Percentiles rank a stretch among this genome's conserved stretches.
Evolutionary conservation across 371 early-diverging fungal species (phyloP).

Genomic region (Mycotypha africana): DNA sequence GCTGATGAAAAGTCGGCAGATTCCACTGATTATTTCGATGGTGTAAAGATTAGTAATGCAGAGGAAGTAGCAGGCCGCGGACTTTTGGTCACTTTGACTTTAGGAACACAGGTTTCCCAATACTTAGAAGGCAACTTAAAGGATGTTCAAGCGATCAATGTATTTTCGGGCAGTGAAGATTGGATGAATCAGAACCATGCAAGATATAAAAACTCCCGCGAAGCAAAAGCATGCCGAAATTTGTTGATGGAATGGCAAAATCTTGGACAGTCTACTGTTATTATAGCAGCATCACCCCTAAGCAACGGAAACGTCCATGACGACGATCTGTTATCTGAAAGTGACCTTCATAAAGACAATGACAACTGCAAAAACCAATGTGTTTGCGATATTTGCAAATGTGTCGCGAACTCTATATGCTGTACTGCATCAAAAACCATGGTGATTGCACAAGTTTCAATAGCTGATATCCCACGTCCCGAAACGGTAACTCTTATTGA

Average conservation of each 20-base stretch:
- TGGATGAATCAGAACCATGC: constrained; percentile 70
- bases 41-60: constrained; percentile 47
- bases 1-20: neutral
- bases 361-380: constrained; percentile 37
- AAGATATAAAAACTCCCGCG: constrained; percentile 36
- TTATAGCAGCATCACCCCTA: constrained; percentile 51
- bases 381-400: constrained; percentile 45
- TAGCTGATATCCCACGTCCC: constrained; percentile 54
- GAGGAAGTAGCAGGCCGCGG: constrained; percentile 68
- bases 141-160: constrained; percentile 40
- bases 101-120: constrained; percentile 19
- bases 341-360: constrained; percentile 21
- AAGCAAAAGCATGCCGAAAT: constrained; percentile 23
- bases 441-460: constrained; percentile 49
- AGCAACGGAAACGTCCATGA: no score
- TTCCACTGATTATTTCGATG: constrained; percentile 39
- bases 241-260: constrained; percentile 49
- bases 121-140: constrained; percentile 22
- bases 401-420: constrained; percentile 34
- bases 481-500: constrained; percentile 44
- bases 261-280: constrained; percentile 58
- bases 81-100: constrained; percentile 42
- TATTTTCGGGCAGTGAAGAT: constrained; percentile 60
- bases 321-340: constrained; percentile 6
- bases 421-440: constrained; percentile 32